phyloP scores from a whole-genome alignment of 202 grass and related monocot species.

The Carex arenaria region DNA sequence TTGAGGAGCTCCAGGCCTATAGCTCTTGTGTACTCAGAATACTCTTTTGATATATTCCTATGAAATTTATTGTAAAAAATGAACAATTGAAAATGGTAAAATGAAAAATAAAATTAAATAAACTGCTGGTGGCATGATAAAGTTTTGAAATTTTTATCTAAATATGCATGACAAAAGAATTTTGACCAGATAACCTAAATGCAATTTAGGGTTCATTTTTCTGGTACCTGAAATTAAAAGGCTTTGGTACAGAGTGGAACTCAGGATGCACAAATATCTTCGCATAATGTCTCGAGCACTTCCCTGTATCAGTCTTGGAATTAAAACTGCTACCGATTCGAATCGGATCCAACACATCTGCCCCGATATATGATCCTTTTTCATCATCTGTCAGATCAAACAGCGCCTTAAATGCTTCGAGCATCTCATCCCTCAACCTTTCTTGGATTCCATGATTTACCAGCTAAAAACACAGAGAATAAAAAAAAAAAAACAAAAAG shows the following conservation, averaged over 20 bases:
- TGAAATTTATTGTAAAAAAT: neutral
- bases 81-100: neutral
- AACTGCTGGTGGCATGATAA: neutral
- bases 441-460: conserved; percentile 59
- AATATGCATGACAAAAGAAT: neutral
- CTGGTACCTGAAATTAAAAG: conserved; percentile 43
- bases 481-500: too few species aligned
- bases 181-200: neutral
- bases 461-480: conserved; percentile 17
- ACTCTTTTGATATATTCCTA: conserved; percentile 34
- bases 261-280: conserved; percentile 71
- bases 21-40: too few species aligned
- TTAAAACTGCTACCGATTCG: conserved; percentile 58
- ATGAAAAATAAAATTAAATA: neutral
- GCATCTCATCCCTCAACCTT: conserved; percentile 33
- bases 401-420: conserved; percentile 25
- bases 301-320: conserved; percentile 25
- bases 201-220: neutral
- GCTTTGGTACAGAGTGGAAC: conserved; percentile 50
- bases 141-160: neutral
- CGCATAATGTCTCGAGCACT: conserved; percentile 48
- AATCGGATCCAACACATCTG: conserved; percentile 44
- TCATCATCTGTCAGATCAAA: conserved; percentile 40
- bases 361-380: conserved; percentile 28
- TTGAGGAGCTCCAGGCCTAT: too few species aligned